Conservation (phyloP, 352 stramenopile genomes). For the Phytophthora syringae region DNA sequence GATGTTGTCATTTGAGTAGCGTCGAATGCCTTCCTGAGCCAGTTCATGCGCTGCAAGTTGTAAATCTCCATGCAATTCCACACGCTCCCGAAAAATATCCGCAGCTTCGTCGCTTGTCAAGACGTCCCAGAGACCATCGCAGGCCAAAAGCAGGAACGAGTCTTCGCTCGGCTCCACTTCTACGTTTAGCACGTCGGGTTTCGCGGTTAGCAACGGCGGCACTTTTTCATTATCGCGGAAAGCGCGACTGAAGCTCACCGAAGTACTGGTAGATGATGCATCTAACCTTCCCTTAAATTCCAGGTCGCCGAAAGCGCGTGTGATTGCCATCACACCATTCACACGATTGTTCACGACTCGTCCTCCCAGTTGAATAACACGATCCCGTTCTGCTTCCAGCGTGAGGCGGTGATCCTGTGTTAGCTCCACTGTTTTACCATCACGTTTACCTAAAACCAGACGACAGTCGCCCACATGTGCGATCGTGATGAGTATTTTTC, state of each 20-base stretch:
- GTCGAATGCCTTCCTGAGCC: slow-evolving; percentile 72
- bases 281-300: slow-evolving; percentile 76
- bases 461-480: slow-evolving; percentile 83
- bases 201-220: slow-evolving; percentile 56
- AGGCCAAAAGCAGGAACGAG: slow-evolving; percentile 79
- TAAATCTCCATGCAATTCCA: slow-evolving; percentile 59
- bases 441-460: slow-evolving; percentile 53
- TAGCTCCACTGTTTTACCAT: slow-evolving; percentile 50
- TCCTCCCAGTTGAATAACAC: slow-evolving; percentile 61
- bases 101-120: slow-evolving; percentile 71
- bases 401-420: slow-evolving; percentile 80
- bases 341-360: slow-evolving; percentile 84
- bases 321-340: slow-evolving; percentile 88
- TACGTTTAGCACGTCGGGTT: slow-evolving; percentile 55
- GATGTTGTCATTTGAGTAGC: slow-evolving; percentile 86
- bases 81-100: slow-evolving; percentile 56
- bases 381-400: slow-evolving; percentile 48
- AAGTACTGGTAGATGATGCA: slow-evolving; percentile 13
- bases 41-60: slow-evolving; percentile 73
- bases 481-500: slow-evolving; percentile 44
- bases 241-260: slow-evolving; percentile 14
- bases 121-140: slow-evolving; percentile 87
- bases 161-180: slow-evolving; percentile 47
- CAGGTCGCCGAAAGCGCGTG: slow-evolving; percentile 82
- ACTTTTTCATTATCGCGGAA: slow-evolving; percentile 59